Evolutionary conservation across 495 filamentous ascomycete genomes (phyloP), one percentile per base, ranked within the genome.

Genomic region (Podospora conica): DNA sequence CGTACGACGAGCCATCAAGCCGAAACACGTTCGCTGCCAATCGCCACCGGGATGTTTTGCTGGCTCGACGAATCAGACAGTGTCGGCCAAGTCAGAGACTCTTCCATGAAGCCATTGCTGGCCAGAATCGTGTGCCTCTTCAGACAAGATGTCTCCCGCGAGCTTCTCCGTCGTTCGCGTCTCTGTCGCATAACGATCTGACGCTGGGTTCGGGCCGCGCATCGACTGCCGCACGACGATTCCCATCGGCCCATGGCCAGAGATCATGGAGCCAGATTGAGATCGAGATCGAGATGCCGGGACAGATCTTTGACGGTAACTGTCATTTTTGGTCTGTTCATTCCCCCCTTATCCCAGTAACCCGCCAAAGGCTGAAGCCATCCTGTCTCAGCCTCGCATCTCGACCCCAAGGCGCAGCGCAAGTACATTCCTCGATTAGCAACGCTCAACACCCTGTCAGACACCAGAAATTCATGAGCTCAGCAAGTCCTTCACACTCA

Each of bases 401-500:
- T n/a, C n/a, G 15, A 23, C 60, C 33, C 9, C 33, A 61, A 61
- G 55, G 3, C 23, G 10, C 11, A 56, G 21, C n/a, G 5, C 8
- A 20, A 7, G 12, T 28, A 22, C 27, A 28, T 24, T 61, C 61
- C 53, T 55, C 20, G 15, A 8, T 48, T 18, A n/a, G 15, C 40
- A 48, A 8, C 5, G 18, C 40, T 20, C 20, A 12, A 18, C 15
- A 2, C 53, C 25, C 31, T 20, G 9, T 11, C 54, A n/a, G 20
- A 48, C 29, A 48, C 15, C 40, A 48, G n/a, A 48, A n/a, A 28
- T 23, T 81, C 69, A 88, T 53, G 88, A 85, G 64, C 86, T 92
- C 55, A 96, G 80, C 63, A 95, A 76, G 77, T 96, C 91, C 64
- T 82, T 86, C 1, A 94, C 91, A 73, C 91, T 93, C 86, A 94